A percentile compares a stretch with the other conserved stretches of the same genome.
These are phyloP conservation scores for Alternaria conjuncta DNA, from an alignment of 2,329 filamentous ascomycete species.

Conservation along the genomic window DNA sequence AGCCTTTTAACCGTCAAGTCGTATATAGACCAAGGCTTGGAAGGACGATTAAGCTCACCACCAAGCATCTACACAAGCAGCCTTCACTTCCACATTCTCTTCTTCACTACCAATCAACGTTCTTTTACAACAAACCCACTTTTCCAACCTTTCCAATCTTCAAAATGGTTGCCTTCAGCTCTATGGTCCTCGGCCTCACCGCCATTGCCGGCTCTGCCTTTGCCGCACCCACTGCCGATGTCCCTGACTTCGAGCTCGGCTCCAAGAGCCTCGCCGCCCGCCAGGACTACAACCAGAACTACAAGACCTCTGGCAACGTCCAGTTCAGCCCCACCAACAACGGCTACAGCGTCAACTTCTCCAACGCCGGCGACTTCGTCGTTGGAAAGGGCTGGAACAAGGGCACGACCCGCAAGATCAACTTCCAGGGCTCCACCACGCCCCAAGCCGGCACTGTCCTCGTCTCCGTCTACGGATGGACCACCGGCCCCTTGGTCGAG, in stretches of 20 bases:
- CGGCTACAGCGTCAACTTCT: constrained; percentile 39
- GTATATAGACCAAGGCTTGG: constrained; percentile 8
- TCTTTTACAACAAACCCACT: not conserved
- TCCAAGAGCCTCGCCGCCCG: constrained; percentile 24
- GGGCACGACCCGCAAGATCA: constrained; percentile 38
- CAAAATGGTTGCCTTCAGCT: constrained; percentile 37
- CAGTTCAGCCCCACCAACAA: constrained; percentile 35
- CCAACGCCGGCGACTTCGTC: constrained; percentile 39
- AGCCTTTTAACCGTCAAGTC: constrained; percentile 6
- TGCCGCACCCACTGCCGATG: constrained; percentile 32
- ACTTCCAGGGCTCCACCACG: constrained; percentile 34
- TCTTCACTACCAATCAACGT: not conserved
- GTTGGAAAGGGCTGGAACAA: constrained; percentile 43
- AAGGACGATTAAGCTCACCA: not conserved
- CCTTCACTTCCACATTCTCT: constrained; percentile 4
- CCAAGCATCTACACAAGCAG: constrained; percentile 4
- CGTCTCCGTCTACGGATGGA: constrained; percentile 62
- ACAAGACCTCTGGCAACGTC: constrained; percentile 41
- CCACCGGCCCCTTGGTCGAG: constrained; percentile 55
- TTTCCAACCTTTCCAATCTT: not conserved
- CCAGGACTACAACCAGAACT: constrained; percentile 45
- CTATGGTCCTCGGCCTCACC: constrained; percentile 29
- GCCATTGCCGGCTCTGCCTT: constrained; percentile 24
- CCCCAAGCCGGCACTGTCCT: constrained; percentile 34
- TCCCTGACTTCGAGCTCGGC: constrained; percentile 39